Conservation (phyloP, 2,329 filamentous ascomycete species). For the Ophiosphaerella herpotricha region DNA sequence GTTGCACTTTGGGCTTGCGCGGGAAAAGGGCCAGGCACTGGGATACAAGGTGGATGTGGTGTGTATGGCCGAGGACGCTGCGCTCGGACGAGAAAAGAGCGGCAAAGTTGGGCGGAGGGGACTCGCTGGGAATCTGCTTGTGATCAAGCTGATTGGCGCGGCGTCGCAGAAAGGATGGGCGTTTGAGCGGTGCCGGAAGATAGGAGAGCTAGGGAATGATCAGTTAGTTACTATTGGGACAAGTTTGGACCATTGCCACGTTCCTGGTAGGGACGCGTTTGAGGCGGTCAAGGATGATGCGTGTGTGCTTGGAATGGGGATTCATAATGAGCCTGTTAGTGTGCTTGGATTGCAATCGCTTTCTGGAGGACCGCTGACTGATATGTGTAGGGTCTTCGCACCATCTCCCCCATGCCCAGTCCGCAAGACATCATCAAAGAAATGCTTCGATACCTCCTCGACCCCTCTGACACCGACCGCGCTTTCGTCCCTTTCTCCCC, state of each 20-base stretch:
- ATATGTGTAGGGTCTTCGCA: slow-evolving; percentile 46
- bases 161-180: slow-evolving; percentile 51
- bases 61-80: slow-evolving; percentile 56
- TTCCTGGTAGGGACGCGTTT: slow-evolving; percentile 57
- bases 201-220: slow-evolving; percentile 51
- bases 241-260: slow-evolving; percentile 58
- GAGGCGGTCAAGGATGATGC: slow-evolving; percentile 50
- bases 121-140: slow-evolving; percentile 57
- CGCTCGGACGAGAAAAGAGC: slow-evolving; percentile 54
- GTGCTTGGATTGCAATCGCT: no score
- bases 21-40: slow-evolving; percentile 52
- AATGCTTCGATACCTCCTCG: slow-evolving; percentile 55
- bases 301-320: slow-evolving; percentile 53
- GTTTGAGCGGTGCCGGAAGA: slow-evolving; percentile 52
- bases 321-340: slow-evolving; percentile 57
- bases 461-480: slow-evolving; percentile 53
- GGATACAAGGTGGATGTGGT: slow-evolving; percentile 54
- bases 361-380: background rate
- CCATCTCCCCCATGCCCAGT: slow-evolving; percentile 54
- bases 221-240: slow-evolving; percentile 57
- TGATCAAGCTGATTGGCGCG: slow-evolving; percentile 53
- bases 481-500: slow-evolving; percentile 55
- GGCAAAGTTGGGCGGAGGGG: slow-evolving; percentile 56
- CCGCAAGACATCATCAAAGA: slow-evolving; percentile 55
- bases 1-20: slow-evolving; percentile 55